Conservation (phyloP, 2,329 filamentous ascomycete species). For the Chaetomium sp. region DNA sequence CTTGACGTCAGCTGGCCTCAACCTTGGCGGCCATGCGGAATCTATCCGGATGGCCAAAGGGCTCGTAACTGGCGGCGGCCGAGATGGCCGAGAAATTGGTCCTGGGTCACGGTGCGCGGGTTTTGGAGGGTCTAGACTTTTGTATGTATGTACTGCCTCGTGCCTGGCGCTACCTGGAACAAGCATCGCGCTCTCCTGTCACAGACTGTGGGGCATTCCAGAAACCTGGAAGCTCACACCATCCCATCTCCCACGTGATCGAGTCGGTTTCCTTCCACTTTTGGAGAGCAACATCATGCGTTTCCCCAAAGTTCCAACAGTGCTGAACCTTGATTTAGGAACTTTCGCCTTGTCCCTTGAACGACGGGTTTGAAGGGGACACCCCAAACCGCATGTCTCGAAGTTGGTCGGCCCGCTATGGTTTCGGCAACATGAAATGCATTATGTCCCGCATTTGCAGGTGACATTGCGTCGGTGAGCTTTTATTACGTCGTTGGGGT, state of each 20-base stretch:
- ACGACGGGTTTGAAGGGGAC: background rate
- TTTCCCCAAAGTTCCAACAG: constrained; percentile 1
- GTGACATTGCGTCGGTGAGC: background rate
- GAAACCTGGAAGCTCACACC: background rate
- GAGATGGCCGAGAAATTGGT: background rate
- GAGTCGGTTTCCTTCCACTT: background rate
- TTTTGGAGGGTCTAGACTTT: background rate
- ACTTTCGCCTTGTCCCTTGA: background rate
- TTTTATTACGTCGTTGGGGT: background rate
- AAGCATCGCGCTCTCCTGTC: background rate
- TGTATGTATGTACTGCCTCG: no score
- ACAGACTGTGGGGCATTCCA: background rate
- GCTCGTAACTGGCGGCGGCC: background rate
- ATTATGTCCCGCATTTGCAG: background rate
- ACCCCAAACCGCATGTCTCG: background rate
- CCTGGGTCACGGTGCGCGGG: no score
- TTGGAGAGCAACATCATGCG: background rate
- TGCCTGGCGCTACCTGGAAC: constrained; percentile 15
- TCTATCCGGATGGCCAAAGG: background rate
- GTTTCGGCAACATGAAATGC: background rate
- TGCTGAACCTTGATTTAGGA: background rate
- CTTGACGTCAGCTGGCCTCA: background rate
- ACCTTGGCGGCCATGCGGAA: background rate
- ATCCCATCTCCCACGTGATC: background rate
- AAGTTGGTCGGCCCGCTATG: background rate